These are phyloP conservation scores for Wickerhamomyces mucosus DNA, from an alignment of 805 yeast species.

Conservation along the genomic window DNA sequence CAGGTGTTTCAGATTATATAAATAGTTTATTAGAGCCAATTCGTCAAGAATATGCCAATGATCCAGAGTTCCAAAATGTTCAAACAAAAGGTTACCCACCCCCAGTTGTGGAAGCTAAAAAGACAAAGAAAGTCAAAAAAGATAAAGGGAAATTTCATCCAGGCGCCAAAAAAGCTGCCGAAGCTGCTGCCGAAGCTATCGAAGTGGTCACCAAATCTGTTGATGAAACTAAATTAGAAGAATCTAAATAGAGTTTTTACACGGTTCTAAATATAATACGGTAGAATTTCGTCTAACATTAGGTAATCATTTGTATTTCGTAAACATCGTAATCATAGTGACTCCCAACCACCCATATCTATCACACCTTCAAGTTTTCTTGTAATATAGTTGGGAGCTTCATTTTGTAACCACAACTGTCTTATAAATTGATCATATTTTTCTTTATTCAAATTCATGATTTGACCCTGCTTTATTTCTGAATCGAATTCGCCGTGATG, in stretches of 20 bases:
- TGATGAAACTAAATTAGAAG: slow-evolving; percentile 29
- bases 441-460: slow-evolving; percentile 51
- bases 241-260: slow-evolving; percentile 6
- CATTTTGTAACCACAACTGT: slow-evolving; percentile 70
- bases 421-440: slow-evolving; percentile 61
- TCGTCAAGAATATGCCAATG: slow-evolving; percentile 52
- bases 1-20: slow-evolving; percentile 83
- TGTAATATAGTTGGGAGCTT: slow-evolving; percentile 66
- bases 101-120: slow-evolving; percentile 46
- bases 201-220: slow-evolving; percentile 29
- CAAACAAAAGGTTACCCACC: slow-evolving; percentile 79
- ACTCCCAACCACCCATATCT: slow-evolving; percentile 96
- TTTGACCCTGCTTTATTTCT: slow-evolving; percentile 60
- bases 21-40: slow-evolving; percentile 78
- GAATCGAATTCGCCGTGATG: slow-evolving; percentile 79
- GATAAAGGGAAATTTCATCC: slow-evolving; percentile 89
- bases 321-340: slow-evolving; percentile 41
- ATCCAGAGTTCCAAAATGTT: slow-evolving; percentile 67
- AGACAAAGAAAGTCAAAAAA: slow-evolving; percentile 69
- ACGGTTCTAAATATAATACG: too few species aligned
- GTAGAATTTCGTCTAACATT: too few species aligned
- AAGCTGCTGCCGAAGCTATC: slow-evolving; percentile 17
- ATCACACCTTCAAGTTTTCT: slow-evolving; percentile 68
- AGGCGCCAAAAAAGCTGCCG: slow-evolving; percentile 36
- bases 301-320: too few species aligned